These are phyloP conservation scores for Nicotiana tabacum DNA, from an alignment of 257 asterid genomes.

Conservation along the genomic window DNA sequence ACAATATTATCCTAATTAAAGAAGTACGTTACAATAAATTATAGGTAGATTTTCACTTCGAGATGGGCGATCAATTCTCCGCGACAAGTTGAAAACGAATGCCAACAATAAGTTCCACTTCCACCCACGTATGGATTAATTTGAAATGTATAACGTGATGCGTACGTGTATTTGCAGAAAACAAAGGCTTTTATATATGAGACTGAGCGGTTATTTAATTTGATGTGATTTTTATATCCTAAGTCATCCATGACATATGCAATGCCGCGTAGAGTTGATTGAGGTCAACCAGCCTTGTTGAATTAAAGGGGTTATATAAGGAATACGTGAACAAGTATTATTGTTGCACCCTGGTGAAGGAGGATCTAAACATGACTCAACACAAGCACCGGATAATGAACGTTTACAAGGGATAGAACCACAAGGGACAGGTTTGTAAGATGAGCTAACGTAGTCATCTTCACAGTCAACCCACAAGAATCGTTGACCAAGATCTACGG, in stretches of 20 bases:
- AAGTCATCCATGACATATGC: background rate
- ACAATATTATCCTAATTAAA: background rate
- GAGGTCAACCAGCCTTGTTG: background rate
- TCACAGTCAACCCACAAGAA: slow-evolving; percentile 30
- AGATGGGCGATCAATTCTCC: too few species aligned
- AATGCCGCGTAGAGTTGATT: background rate
- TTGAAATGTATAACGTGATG: background rate
- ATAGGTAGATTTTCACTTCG: background rate
- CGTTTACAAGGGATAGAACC: slow-evolving; percentile 17
- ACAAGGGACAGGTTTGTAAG: slow-evolving; percentile 18
- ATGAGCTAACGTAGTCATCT: slow-evolving; percentile 18
- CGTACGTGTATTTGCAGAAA: background rate
- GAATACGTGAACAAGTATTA: background rate
- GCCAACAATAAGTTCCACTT: background rate
- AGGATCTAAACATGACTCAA: background rate
- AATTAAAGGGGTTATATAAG: background rate
- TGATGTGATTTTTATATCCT: background rate
- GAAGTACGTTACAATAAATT: background rate
- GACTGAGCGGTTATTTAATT: background rate
- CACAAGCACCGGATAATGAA: background rate
- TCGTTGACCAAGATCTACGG: slow-evolving; percentile 34
- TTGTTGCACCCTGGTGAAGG: background rate
- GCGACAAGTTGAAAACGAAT: background rate
- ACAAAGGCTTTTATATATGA: background rate
- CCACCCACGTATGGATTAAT: background rate